Evolutionary conservation across 2,329 filamentous ascomycete genomes (phyloP), one percentile per base, ranked within the genome.

Genomic region (Lecanosticta acicola): DNA sequence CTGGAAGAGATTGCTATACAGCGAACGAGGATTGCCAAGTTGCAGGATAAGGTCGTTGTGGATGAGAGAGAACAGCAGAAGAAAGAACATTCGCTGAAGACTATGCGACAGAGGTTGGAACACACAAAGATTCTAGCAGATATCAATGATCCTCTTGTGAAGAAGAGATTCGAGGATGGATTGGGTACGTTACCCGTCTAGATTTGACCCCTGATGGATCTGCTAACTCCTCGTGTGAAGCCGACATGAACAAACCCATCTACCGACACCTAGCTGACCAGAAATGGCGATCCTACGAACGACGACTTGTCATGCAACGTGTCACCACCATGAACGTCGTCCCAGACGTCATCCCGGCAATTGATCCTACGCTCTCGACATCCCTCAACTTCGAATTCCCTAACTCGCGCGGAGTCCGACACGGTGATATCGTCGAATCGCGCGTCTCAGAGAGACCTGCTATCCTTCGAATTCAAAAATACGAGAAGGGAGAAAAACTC

Each of bases 241-340:
- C 85, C 55, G 89, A 97, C 68, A 91, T 97, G 88, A 84, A 80
- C 72, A 94, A 94, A 68, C 91, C 91, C 53, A 90, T 98, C 64
- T 98, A 98, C 74, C 86, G 91, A 54, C 79, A 86, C 68, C 83
- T 97, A 41, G 87, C 91, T 50, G 80, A 95, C 63, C 73, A 78
- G 59, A 89, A 94, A 72, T 98, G 93, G 93, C 82, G 84, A 58
- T 76, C 81, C 54, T 89, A 93, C 72, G 84, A 88, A 64, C 81
- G 84, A 59, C 80, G 81, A 58, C 72, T 97, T 53, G 79, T 94
- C 53, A 75, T 82, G 52, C 93, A 98, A 73, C 85, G 93, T 63
- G 84, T 97, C 61, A 73, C 79, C 39, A 88, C 95, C 66, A 85
- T 97, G 75, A 78, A 83, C 60, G 82, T 98, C 46, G 79, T 94